phyloP scores from a whole-genome alignment of 352 stramenopile genomes.

The Globisporangium nodosum region DNA sequence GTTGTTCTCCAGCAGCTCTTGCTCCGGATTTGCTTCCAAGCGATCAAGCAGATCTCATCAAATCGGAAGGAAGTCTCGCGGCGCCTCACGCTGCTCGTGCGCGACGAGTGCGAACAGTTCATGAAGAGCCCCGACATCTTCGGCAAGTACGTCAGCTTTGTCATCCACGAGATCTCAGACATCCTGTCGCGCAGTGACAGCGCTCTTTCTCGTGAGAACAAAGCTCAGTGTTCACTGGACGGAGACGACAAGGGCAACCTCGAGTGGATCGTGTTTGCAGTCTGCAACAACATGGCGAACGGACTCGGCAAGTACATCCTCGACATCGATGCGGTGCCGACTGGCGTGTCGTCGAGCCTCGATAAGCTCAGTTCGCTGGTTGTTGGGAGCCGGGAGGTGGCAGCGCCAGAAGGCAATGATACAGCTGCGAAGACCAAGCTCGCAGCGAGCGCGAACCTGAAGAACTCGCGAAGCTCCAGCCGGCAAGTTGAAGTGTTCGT shows the following conservation, averaged over 20 bases:
- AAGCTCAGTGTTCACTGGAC: slow-evolving; percentile 20
- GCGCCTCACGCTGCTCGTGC: slow-evolving; percentile 48
- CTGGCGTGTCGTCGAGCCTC: slow-evolving; percentile 50
- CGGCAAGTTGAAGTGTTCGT: slow-evolving; percentile 65
- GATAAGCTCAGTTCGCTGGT: slow-evolving; percentile 70
- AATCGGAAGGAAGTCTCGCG: slow-evolving; percentile 24
- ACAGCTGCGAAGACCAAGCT: neutral
- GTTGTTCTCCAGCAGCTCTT: slow-evolving; percentile 60
- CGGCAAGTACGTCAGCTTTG: slow-evolving; percentile 73
- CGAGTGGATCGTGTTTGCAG: slow-evolving; percentile 72
- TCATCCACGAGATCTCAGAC: slow-evolving; percentile 72
- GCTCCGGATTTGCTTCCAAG: slow-evolving; percentile 66
- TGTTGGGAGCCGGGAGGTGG: slow-evolving; percentile 23
- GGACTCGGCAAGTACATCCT: slow-evolving; percentile 66
- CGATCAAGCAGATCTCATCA: slow-evolving; percentile 37
- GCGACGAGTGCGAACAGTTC: slow-evolving; percentile 56
- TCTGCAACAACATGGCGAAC: slow-evolving; percentile 68
- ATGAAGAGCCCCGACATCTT: slow-evolving; percentile 60
- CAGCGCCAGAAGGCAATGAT: neutral
- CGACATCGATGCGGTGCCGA: slow-evolving; percentile 58
- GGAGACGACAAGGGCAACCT: slow-evolving; percentile 58
- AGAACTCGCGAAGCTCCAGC: slow-evolving; percentile 11
- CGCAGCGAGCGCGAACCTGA: neutral
- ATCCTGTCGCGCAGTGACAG: slow-evolving; percentile 25
- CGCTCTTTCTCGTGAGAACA: neutral